These are phyloP conservation scores for Sanguinoderma infundibulare DNA, from an alignment of 1,284 basidiomycete species.

Conservation along the genomic window DNA sequence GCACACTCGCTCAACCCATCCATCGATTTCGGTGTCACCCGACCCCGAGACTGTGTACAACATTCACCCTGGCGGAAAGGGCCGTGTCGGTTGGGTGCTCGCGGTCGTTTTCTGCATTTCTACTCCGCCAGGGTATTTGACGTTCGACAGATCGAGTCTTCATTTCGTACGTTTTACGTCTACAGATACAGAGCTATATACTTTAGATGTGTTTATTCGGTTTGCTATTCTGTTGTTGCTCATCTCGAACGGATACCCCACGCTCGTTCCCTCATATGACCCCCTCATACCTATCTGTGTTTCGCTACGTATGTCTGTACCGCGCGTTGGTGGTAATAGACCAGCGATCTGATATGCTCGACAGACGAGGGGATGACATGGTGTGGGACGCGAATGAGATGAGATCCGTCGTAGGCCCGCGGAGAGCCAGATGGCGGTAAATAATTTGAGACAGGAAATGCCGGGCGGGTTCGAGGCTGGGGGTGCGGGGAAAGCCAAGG, in stretches of 20 bases:
- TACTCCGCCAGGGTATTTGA: slow-evolving; percentile 11
- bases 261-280: slow-evolving; percentile 29
- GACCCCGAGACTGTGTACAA: slow-evolving; percentile 5
- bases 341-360: slow-evolving; percentile 3
- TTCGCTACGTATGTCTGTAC: slow-evolving; percentile 6
- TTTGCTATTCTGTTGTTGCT: slow-evolving; percentile 22
- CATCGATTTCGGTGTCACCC: slow-evolving; percentile 3
- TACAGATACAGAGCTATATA: slow-evolving; percentile 14
- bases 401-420: too few species aligned
- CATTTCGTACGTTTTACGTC: slow-evolving; percentile 7
- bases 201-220: slow-evolving; percentile 26
- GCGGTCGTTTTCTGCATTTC: slow-evolving; percentile 10
- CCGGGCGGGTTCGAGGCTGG: neutral
- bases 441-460: too few species aligned
- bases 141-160: slow-evolving; percentile 3
- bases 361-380: neutral
- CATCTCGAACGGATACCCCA: slow-evolving; percentile 28
- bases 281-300: slow-evolving; percentile 12
- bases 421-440: too few species aligned
- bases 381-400: neutral
- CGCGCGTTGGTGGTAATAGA: slow-evolving; percentile 5
- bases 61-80: slow-evolving; percentile 19
- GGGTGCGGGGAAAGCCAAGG: slow-evolving; percentile 4
- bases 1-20: slow-evolving; percentile 8
- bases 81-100: slow-evolving; percentile 10